Evolutionary conservation across 345 rosid species (phyloP), one percentile per base, ranked within the genome.

Genomic region (Gossypium bickii): DNA sequence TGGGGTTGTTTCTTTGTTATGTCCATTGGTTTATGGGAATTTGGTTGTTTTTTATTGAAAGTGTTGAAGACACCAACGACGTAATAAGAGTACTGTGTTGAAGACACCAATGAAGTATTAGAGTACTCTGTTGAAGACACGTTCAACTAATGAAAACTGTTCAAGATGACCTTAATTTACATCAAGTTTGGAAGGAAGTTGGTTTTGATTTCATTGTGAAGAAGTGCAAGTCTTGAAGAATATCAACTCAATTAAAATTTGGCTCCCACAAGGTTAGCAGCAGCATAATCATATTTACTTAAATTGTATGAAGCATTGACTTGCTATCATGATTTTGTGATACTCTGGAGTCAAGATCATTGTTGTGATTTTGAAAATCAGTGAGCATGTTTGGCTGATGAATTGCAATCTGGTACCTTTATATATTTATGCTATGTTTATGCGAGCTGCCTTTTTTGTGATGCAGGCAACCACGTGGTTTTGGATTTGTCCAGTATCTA

Each of bases 61-160:
- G 92, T 89, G 76, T 79, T 84, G 93, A 90, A 92, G 98, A 82
- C 73, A 81, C 66, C 83, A 81, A 64, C 90, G 86, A 86, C 84
- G 90, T 87, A 82, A 71, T 81, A 77, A 85, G 17, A 89, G 92
- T 83, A 83, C 76, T 73, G 53, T 83, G 77, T 76, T 78, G 88
- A 85, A 86, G 88, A 80, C 84, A 79, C 41, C 81, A 65, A 70
- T 79, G 83, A 83, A 80, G 84, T 83, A 74, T 67, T 13, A 78
- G 82, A 82, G 74, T 80, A 74, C 79, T 62, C 29, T 69, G 65
- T 77, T 72, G 80, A 77, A 75, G 84, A 77, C 77, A 76, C 72
- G 76, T 59, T 77, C 77, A 76, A 74, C 81, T 84, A 81, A 79
- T 78, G 83, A 74, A 78, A 83, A 64, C 72, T 82, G 78, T 80